Base-by-base conservation (phyloP, 106 monocot species). In the Apostasia ramifera region DNA sequence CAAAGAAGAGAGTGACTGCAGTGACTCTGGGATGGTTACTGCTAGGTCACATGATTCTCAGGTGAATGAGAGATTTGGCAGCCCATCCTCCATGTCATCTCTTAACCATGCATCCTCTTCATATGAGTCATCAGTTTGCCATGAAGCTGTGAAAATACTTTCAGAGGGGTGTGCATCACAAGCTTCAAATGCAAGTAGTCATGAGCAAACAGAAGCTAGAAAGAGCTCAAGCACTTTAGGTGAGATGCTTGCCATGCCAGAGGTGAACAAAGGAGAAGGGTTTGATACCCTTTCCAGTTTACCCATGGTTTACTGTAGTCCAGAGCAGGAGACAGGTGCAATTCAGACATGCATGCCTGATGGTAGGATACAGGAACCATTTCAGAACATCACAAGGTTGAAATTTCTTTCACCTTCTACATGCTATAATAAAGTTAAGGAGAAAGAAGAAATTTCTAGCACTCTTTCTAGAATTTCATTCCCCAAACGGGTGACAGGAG, bases 71-170 rank as follows among this genome's bases (percentile, higher is more conserved):
- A 81, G 66, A 70, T 67, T 69, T 69, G 75, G 70, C 9, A 91
- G 83, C 63, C 85, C 88, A 72, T 77, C 51, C 37, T 88, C 91
- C 40, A 53, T 55, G 2, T 79, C 83, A 48, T 91, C 85, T 39
- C 73, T 78, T 53, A 82, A 83, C 54, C 68, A 72, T 48, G 61
- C 69, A 63, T 79, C 84, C n/a, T 68, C 69, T 70, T 92, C 80
- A 40, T 80, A 85, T 3, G 95, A 87, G 55, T 89, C 95, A 67
- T 87, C 91, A 40, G 84, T 92, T 13, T 82, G 84, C 63, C 81
- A 67, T 51, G 97, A 97, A 76, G 92, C 89, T 3, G 92, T 87
- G 75, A 97, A 87, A 74, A 78, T 92, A 55, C 79, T 97, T 59
- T 92, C 87, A 13, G 97, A 97, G 61, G 83, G 97, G 59, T 89